Base-by-base conservation (phyloP, 108 stramenopile species). In the Skeletonema marinoi region DNA sequence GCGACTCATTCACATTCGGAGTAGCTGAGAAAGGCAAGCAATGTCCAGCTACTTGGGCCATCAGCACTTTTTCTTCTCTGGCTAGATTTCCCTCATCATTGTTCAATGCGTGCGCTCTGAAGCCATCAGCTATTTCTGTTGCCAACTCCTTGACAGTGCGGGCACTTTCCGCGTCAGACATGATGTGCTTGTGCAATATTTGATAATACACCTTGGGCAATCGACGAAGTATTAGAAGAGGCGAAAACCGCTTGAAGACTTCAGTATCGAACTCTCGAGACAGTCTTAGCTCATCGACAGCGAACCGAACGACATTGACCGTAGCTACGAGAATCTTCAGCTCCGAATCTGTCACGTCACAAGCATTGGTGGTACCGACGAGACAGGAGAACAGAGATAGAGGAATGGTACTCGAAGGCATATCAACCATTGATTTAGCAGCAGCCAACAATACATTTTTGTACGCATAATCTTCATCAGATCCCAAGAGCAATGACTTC, bases 21-120 rank as follows among this genome's bases (percentile, higher is more conserved):
- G 39, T 31, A n/a, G 12, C 48, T 1, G 77, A 58, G 10, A 78
- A 42, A 35, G 70, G 78, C 32, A 78, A 60, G 59, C 71, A 72
- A 71, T 78, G 78, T 36, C 78, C 78, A 36, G 70, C 65, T n/a
- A 72, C 32, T 56, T 78, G 71, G 44, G 78, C 78, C 14, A 72
- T n/a, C 9, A 78, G 38, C n/a, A 39, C 30, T 36, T 63, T 78
- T n/a, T 78, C 58, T 65, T 78, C 78, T 31, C 11, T 72, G 10
- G 65, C 65, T 6, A 78, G 16, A 66, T 60, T 63, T 59, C 71
- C 66, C 33, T 66, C 54, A 14, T 71, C 70, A 36, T 78, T 59
- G 17, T 39, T 60, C 36, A 60, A 9, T 32, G 70, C 78, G 21
- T 71, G 71, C 3, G 35, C 25, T 42, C 31, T 42, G 7, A 71